Conservation (phyloP, 371 early-diverging fungal species). For the Entomophthora muscae region DNA sequence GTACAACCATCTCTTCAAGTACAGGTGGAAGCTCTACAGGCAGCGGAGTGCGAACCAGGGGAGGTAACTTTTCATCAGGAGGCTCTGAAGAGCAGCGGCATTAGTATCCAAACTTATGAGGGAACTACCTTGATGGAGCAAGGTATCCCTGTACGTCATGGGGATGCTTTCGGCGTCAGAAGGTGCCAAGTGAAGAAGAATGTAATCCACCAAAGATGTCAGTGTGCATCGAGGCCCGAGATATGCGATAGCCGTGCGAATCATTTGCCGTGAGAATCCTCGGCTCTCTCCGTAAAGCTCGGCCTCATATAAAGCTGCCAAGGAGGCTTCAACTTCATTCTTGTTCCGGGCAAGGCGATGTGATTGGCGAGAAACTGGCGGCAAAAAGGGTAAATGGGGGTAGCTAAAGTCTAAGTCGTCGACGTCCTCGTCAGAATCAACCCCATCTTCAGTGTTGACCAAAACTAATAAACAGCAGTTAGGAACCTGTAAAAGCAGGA, state of each 20-base stretch:
- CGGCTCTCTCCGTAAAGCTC: background rate
- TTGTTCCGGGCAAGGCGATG: background rate
- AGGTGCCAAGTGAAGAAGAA: background rate
- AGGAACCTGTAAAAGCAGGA: background rate
- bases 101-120: too few relatives aligned
- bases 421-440: background rate
- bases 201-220: background rate
- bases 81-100: too few relatives aligned
- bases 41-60: too few relatives aligned
- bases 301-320: background rate
- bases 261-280: background rate
- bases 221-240: background rate
- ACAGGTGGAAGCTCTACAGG: too few relatives aligned
- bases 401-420: background rate
- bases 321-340: background rate
- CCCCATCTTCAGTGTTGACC: too few relatives aligned
- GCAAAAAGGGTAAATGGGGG: background rate
- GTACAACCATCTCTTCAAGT: too few relatives aligned
- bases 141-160: background rate
- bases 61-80: too few relatives aligned
- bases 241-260: background rate
- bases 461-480: too few relatives aligned
- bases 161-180: background rate
- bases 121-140: background rate
- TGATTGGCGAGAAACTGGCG: background rate